Evolutionary conservation across 1,284 basidiomycete genomes (phyloP), one percentile per base, ranked within the genome.

Genomic region (Cystobasidium sp.): DNA sequence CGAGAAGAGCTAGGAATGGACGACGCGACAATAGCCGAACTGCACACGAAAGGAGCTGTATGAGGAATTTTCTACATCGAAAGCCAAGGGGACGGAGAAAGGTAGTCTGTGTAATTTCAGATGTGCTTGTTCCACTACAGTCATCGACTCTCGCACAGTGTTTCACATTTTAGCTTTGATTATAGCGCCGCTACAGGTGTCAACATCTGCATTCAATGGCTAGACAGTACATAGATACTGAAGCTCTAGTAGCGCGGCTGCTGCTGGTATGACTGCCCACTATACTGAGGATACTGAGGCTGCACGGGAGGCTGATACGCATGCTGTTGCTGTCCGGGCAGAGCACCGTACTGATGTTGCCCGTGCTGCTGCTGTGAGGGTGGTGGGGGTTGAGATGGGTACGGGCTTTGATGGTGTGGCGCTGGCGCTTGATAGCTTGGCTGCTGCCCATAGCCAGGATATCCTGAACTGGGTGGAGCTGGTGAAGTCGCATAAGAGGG

Each of bases 1-100:
- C 72, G 78, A 6, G 91, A 92, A 80, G 75, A 75, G 14, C 49
- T 74, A 31, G 61, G 64, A 3, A 22, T 68, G 51, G 20, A 46
- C 24, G 73, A 75, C 24, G 63, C 39, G 9, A 41, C 49, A 37
- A 73, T 73, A 22, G 53, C 62, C 31, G 70, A 66, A 3, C 14
- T 73, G 70, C 70, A 73, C 37, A 41, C 18, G 16, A 73, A 73
- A 37, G 70, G 70, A 8, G 70, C 63, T 18, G 31, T 31, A 31
- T 31, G 31, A 31, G 31, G 5, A 5, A 31, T 31, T 31, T 31
- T 31, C 31, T 31, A 31, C 31, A 31, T 31, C 31, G 31, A 31
- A 1, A 1, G 31, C 31, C 31, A 5, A 31, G 31, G 31, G 31
- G 2, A 31, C 31, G 31, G 31, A 31, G 31, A 31, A 31, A 31